phyloP scores from a whole-genome alignment of 805 yeast species.

The Candida palmyrensis region DNA sequence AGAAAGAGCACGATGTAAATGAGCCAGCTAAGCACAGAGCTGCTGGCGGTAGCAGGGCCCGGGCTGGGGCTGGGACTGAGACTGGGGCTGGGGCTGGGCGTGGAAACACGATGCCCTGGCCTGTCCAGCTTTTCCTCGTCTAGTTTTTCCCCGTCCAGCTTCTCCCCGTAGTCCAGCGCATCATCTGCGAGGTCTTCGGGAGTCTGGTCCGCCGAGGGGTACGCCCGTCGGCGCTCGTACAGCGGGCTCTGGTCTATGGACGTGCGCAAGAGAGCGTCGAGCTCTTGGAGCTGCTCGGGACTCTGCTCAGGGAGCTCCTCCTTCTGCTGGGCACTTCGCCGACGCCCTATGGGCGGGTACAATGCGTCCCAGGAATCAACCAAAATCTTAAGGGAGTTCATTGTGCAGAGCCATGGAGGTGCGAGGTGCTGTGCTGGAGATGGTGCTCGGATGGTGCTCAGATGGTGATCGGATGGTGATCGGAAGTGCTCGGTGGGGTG shows the following conservation, averaged over 20 bases:
- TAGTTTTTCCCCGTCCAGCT: too few relatives aligned
- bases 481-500: background rate
- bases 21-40: background rate
- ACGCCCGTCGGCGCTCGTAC: background rate
- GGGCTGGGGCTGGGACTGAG: background rate
- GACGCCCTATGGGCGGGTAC: conserved; percentile 12
- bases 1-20: conserved; percentile 30
- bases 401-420: conserved; percentile 6
- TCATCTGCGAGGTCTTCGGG: too few relatives aligned
- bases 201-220: conserved; percentile 3
- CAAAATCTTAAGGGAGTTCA: conserved; percentile 32
- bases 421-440: background rate
- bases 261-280: conserved; percentile 3
- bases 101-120: too few relatives aligned
- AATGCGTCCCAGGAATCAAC: conserved; percentile 28
- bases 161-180: too few relatives aligned
- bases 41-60: background rate
- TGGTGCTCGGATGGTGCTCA: background rate
- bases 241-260: conserved; percentile 5
- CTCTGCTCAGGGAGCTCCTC: background rate
- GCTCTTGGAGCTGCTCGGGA: background rate
- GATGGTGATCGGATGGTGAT: conserved; percentile 1
- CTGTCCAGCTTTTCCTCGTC: conserved; percentile 2
- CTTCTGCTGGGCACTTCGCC: conserved; percentile 1
- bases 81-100: background rate